Percentiles rank a stretch among this genome's conserved stretches.
These are phyloP conservation scores for Parastagonospora nodorum DNA, from an alignment of 2,329 filamentous ascomycete genomes.

Conservation along the genomic window DNA sequence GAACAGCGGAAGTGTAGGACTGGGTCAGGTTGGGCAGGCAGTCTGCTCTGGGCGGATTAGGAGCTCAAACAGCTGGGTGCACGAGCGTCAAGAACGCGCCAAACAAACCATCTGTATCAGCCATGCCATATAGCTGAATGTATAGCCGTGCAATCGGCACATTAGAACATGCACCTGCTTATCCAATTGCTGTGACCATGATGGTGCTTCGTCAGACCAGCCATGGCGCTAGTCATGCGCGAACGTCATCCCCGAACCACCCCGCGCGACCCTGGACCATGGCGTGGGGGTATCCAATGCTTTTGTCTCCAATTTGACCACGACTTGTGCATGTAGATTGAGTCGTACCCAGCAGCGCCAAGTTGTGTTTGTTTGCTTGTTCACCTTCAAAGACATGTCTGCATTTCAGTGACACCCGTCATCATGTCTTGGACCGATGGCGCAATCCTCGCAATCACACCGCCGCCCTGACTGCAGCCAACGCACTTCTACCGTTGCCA, in stretches of 20 bases:
- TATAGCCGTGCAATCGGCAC: conserved; percentile 23
- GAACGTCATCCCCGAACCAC: conserved; percentile 1
- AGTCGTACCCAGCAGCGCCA: no score
- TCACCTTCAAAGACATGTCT: conserved; percentile 7
- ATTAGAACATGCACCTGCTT: not conserved
- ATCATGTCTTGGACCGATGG: conserved; percentile 38
- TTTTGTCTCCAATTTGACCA: no score
- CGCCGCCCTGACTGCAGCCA: conserved; percentile 28
- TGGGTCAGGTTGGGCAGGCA: conserved; percentile 26
- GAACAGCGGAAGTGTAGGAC: conserved; percentile 21
- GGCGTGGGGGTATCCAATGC: conserved; percentile 12
- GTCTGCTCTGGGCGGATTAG: conserved; percentile 18
- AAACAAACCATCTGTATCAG: conserved; percentile 19
- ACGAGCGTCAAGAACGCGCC: conserved; percentile 14
- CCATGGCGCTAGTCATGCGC: conserved; percentile 17
- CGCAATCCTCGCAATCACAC: conserved; percentile 38
- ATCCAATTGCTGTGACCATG: conserved; percentile 6
- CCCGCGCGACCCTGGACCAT: not conserved
- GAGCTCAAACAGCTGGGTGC: conserved; percentile 16
- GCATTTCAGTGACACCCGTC: conserved; percentile 19
- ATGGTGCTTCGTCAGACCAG: not conserved
- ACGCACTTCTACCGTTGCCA: conserved; percentile 11
- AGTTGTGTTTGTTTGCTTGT: no score
- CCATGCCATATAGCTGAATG: conserved; percentile 29
- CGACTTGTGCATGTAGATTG: no score